A percentile compares a stretch with the other conserved stretches of the same genome.
Evolutionary conservation across 225 moss, liverwort and hornwort genomes (phyloP).

Genomic region (Lunularia cruciata): DNA sequence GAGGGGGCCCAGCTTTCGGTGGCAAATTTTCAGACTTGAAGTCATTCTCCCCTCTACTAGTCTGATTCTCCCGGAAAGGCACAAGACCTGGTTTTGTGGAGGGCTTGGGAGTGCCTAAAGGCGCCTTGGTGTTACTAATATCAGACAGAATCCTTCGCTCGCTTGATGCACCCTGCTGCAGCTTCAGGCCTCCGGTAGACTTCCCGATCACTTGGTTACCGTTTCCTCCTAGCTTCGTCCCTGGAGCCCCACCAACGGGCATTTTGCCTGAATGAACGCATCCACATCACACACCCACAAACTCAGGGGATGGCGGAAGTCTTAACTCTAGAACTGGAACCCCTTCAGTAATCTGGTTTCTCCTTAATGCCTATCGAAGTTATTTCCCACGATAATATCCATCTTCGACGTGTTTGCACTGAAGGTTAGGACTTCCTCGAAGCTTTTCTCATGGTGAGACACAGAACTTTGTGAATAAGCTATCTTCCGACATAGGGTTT

Average conservation of each 20-base stretch:
- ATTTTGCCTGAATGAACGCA: conserved; percentile 28
- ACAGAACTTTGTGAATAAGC: too few species aligned
- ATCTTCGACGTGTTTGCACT: background rate
- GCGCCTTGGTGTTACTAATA: conserved; percentile 42
- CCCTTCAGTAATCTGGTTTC: too few species aligned
- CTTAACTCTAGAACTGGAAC: too few species aligned
- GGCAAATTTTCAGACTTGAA: conserved; percentile 30
- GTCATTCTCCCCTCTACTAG: conserved; percentile 6
- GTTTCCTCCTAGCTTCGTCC: conserved; percentile 6
- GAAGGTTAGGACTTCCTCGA: too few species aligned
- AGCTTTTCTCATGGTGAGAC: too few species aligned
- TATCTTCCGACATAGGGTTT: too few species aligned
- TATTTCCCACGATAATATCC: background rate
- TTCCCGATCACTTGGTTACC: conserved; percentile 15
- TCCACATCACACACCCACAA: background rate
- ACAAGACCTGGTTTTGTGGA: conserved; percentile 37
- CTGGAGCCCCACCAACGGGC: conserved; percentile 26
- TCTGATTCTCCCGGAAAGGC: conserved; percentile 17
- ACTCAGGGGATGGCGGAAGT: too few species aligned
- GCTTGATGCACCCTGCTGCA: conserved; percentile 23
- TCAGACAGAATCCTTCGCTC: conserved; percentile 47
- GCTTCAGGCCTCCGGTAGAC: conserved; percentile 23
- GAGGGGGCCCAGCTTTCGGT: conserved; percentile 15
- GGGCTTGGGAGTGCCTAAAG: conserved; percentile 43
- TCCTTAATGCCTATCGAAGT: too few species aligned